Evolutionary conservation across 371 early-diverging fungal genomes (phyloP), one percentile per base, ranked within the genome.

Genomic region (Saksenaea vasiformis): DNA sequence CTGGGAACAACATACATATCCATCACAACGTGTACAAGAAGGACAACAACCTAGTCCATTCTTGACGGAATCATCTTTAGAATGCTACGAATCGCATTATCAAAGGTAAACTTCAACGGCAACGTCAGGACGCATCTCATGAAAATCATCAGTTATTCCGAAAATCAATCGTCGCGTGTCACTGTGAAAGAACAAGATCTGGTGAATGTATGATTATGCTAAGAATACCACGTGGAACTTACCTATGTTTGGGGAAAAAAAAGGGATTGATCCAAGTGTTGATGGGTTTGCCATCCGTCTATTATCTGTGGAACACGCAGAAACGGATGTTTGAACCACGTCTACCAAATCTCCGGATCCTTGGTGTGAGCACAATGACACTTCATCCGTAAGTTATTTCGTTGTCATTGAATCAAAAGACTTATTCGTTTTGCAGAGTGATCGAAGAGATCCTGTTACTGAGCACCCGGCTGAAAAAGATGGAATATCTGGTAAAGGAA

Each of bases 321-420:
- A 44, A 2, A 63, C 31, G 38, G 64, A n/a, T n/a, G n/a, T 80
- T 80, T 53, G 72, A 76, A 58, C 53, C 74, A 22, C 61, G 61
- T 0, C 17, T 41, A 19, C 62, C 65, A 0, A 43, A 65, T 28
- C 10, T 76, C 34, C 75, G 85, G 27, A 77, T 81, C 11, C 61
- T 81, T 15, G 85, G 82, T 36, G 76, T 76, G 8, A 83, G 80
- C 51, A 24, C 62, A 5, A 2, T 59, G 1, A 68, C 74, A 8
- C 62, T 81, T 1, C 39, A 65, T 14, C 67, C 58, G 74, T 76
- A 67, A 35, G 62, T 39, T 34, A 2, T 1, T 1, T 0, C 36
- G 22, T 19, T 1, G 31, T 14, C 11, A 1, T 51, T 7, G 0
- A 1, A 13, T 36, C n/a, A n/a, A 13, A 17, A 22, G 1, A n/a